A percentile compares a stretch with the other conserved stretches of the same genome.
phyloP scores from a whole-genome alignment of 495 filamentous ascomycete species.

The Neurospora terricola region DNA sequence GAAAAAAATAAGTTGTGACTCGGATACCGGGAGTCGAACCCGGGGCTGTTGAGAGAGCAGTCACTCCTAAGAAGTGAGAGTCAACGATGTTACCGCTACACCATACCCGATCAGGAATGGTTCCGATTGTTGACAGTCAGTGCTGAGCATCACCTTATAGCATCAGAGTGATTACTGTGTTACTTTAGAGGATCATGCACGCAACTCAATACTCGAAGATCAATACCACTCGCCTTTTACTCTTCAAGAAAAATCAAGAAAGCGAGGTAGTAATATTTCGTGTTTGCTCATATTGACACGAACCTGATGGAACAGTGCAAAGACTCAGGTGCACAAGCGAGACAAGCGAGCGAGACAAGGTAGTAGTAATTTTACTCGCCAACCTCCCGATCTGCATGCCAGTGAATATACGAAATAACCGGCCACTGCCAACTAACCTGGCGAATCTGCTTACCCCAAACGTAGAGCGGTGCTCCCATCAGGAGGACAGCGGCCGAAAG shows the following conservation, averaged over 20 bases:
- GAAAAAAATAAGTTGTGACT: not conserved
- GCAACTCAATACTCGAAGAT: not conserved
- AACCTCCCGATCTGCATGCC: slow-evolving; percentile 39
- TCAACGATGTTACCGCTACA: not conserved
- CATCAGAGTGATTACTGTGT: not conserved
- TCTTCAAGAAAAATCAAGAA: not conserved
- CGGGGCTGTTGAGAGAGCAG: not conserved
- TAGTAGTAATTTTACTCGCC: slow-evolving; percentile 26
- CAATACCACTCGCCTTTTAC: not conserved
- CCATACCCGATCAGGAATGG: not conserved
- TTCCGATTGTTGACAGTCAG: not conserved
- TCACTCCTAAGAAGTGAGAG: not conserved
- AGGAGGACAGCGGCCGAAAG: slow-evolving; percentile 34
- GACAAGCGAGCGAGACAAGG: not conserved
- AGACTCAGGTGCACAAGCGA: not conserved
- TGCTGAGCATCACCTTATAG: not conserved
- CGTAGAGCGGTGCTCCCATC: slow-evolving; percentile 33
- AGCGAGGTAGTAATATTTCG: not conserved
- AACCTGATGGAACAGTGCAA: not conserved
- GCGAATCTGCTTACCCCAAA: slow-evolving; percentile 40
- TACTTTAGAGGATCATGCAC: not conserved
- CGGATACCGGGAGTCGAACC: not conserved
- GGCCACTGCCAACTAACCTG: slow-evolving; percentile 36
- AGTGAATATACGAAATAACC: slow-evolving; percentile 36
- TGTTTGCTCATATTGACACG: not conserved